These are phyloP conservation scores for Fusarium coicis DNA, from an alignment of 2,329 filamentous ascomycete genomes.

Conservation along the genomic window DNA sequence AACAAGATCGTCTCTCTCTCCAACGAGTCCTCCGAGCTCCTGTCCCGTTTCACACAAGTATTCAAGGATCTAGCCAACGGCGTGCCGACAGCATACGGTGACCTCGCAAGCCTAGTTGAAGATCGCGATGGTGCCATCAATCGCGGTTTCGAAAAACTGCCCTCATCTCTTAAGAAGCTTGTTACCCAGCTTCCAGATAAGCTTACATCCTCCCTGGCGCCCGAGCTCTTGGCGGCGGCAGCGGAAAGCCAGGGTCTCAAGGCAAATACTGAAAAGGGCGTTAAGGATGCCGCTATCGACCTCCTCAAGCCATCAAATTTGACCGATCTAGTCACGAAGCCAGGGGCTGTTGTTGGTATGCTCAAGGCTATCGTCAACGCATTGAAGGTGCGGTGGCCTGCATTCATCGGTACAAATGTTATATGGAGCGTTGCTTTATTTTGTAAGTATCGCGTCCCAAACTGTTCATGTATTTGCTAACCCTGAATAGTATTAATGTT, in stretches of 20 bases:
- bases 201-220: slow-evolving; percentile 78
- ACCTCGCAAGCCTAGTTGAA: slow-evolving; percentile 75
- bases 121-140: slow-evolving; percentile 70
- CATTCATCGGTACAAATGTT: slow-evolving; percentile 90
- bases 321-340: slow-evolving; percentile 83
- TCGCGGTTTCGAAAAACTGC: slow-evolving; percentile 73
- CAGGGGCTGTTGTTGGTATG: slow-evolving; percentile 86
- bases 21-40: slow-evolving; percentile 83
- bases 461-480: not conserved
- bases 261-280: slow-evolving; percentile 63
- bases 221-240: slow-evolving; percentile 83
- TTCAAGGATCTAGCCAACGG: slow-evolving; percentile 94
- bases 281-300: slow-evolving; percentile 72
- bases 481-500: slow-evolving; percentile 78
- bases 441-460: slow-evolving; percentile 64
- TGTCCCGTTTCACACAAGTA: slow-evolving; percentile 86
- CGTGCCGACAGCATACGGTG: slow-evolving; percentile 91
- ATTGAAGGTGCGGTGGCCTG: slow-evolving; percentile 87
- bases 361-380: slow-evolving; percentile 92
- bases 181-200: slow-evolving; percentile 87
- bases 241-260: slow-evolving; percentile 77
- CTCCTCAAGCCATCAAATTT: slow-evolving; percentile 77
- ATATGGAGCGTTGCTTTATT: slow-evolving; percentile 91
- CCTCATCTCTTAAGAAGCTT: slow-evolving; percentile 83
- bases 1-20: slow-evolving; percentile 87